These are phyloP conservation scores for Backusella psychrophila DNA, from an alignment of 192 early-diverging fungal species.

Conservation along the genomic window DNA sequence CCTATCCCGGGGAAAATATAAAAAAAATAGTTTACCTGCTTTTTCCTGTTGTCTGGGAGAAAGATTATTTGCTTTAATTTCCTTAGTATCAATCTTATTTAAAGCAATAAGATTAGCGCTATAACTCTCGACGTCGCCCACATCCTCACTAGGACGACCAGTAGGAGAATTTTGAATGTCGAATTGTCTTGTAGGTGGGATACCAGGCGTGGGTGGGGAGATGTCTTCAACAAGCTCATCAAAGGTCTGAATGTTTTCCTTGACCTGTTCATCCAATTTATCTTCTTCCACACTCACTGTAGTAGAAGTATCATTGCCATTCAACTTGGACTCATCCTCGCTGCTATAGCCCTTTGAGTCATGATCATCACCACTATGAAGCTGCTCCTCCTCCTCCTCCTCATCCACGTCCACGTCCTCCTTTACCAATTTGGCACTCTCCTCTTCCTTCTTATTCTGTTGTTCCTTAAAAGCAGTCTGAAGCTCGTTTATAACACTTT, in stretches of 20 bases:
- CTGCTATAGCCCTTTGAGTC: not conserved
- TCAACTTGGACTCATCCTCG: not conserved
- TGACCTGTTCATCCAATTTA: not conserved
- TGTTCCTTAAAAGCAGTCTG: not conserved
- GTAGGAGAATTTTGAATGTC: not conserved
- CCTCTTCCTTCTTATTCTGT: not conserved
- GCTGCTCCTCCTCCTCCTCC: not conserved
- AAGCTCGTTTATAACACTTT: not conserved
- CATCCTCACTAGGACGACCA: conserved; percentile 9
- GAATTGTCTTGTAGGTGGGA: conserved; percentile 10
- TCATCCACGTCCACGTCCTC: not conserved
- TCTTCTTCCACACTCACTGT: conserved; percentile 4
- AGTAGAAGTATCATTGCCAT: not conserved
- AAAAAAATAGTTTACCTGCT: conserved; percentile 12
- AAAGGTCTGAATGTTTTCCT: not conserved
- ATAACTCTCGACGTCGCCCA: not conserved
- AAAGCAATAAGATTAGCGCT: conserved; percentile 22
- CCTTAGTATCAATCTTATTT: conserved; percentile 19
- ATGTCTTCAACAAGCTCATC: conserved; percentile 10
- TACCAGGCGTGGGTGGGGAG: conserved; percentile 32
- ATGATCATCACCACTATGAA: not conserved
- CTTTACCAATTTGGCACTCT: not conserved
- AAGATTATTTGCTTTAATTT: conserved; percentile 25
- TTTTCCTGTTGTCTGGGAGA: conserved; percentile 30
- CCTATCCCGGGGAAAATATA: not conserved